phyloP scores from a whole-genome alignment of 1,284 basidiomycete genomes.

The Dichomitus squalens region DNA sequence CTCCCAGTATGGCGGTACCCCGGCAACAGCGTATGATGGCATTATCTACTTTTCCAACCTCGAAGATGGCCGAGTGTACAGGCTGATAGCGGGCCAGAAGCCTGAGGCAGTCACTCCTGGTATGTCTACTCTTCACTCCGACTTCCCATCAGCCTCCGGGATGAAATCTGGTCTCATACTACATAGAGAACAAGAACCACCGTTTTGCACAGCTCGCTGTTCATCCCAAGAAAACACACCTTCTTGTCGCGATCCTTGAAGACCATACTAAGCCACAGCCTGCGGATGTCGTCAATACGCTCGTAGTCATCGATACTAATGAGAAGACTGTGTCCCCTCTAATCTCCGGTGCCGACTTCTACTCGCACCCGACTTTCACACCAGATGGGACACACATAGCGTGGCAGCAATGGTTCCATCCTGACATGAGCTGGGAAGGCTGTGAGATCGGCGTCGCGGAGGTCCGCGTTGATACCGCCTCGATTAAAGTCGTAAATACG shows the following conservation, averaged over 20 bases:
- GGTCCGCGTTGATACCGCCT: conserved; percentile 27
- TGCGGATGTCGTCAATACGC: conserved; percentile 54
- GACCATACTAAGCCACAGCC: conserved; percentile 68
- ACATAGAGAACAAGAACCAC: conserved; percentile 48
- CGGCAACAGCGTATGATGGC: conserved; percentile 51
- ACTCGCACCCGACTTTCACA: conserved; percentile 63
- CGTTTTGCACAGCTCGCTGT: conserved; percentile 60
- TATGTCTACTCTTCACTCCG: conserved; percentile 29
- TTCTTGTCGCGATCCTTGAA: conserved; percentile 62
- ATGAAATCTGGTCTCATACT: too few relatives aligned
- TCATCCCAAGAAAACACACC: conserved; percentile 46
- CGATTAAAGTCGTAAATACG: conserved; percentile 36
- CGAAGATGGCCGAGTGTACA: conserved; percentile 53
- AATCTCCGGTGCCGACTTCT: conserved; percentile 68
- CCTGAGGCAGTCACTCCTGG: conserved; percentile 66
- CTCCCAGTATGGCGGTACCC: conserved; percentile 44
- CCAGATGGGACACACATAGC: conserved; percentile 66
- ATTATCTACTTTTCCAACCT: conserved; percentile 60
- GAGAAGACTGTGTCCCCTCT: conserved; percentile 45
- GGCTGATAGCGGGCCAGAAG: conserved; percentile 35
- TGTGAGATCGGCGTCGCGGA: conserved; percentile 60
- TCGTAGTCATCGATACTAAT: conserved; percentile 56
- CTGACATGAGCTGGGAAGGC: conserved; percentile 85
- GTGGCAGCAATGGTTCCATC: conserved; percentile 77
- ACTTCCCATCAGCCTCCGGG: neutral